phyloP scores from a whole-genome alignment of 2,329 filamentous ascomycete genomes.

The Monosporascus ibericus region DNA sequence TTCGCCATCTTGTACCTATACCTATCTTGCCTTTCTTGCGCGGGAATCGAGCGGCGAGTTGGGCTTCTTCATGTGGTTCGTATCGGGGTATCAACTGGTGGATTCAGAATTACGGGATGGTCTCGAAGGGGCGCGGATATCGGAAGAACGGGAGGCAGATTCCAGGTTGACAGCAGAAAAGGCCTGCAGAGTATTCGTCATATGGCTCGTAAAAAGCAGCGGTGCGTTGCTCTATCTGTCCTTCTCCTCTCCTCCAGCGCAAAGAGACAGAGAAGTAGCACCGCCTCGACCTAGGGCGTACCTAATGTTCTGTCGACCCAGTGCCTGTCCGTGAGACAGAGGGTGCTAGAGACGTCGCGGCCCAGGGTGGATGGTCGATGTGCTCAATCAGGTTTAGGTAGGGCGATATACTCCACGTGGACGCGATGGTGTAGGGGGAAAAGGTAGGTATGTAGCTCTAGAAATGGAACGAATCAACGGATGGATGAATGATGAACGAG shows the following conservation, averaged over 20 bases:
- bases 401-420: no score
- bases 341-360: no score
- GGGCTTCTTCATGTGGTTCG: neutral
- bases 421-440: no score
- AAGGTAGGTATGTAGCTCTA: no score
- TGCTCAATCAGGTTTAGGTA: no score
- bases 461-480: no score
- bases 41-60: neutral
- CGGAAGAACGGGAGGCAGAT: neutral
- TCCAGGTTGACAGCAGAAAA: neutral
- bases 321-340: no score
- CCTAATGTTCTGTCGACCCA: no score
- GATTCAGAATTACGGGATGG: neutral
- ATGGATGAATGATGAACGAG: no score
- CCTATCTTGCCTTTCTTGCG: neutral
- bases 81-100: neutral
- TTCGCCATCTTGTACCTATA: slow-evolving; percentile 34
- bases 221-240: no score
- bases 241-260: neutral
- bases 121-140: neutral
- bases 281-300: no score
- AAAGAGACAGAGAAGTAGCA: neutral
- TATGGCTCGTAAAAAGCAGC: neutral
- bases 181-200: neutral
- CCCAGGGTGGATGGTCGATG: no score